Evolutionary conservation across 2,329 filamentous ascomycete genomes (phyloP).

Genomic region (Aspergillus ruber): DNA sequence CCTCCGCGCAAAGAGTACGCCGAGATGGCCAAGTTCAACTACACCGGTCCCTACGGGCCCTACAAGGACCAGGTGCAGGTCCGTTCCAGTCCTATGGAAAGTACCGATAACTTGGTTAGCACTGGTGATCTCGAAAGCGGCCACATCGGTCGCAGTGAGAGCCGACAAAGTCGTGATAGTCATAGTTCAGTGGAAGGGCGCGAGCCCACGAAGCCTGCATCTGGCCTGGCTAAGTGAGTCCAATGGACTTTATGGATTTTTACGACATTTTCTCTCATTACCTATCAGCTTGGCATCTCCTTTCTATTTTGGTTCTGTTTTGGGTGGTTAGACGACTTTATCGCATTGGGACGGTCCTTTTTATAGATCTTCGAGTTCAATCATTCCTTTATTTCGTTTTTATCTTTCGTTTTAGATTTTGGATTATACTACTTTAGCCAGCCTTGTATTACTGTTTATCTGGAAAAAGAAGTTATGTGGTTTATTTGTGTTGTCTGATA

Average conservation of each 20-base stretch:
- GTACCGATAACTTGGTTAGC: slow-evolving; percentile 29
- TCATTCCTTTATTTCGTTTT: too few species aligned
- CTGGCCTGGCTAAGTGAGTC: slow-evolving; percentile 28
- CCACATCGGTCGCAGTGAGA: slow-evolving; percentile 18
- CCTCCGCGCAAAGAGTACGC: slow-evolving; percentile 30
- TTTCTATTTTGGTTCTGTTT: background rate
- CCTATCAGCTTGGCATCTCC: background rate
- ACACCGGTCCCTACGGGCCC: slow-evolving; percentile 33
- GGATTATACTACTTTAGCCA: too few species aligned
- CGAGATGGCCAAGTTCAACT: slow-evolving; percentile 38
- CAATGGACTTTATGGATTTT: slow-evolving; percentile 2
- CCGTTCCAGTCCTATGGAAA: slow-evolving; percentile 20
- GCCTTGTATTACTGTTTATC: too few species aligned
- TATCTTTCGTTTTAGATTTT: too few species aligned
- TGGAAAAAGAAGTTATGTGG: too few species aligned
- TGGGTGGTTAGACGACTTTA: background rate
- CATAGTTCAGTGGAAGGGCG: slow-evolving; percentile 28
- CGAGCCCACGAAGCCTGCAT: slow-evolving; percentile 23
- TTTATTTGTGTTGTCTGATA: too few species aligned
- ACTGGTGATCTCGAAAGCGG: slow-evolving; percentile 20
- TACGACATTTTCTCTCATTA: background rate
- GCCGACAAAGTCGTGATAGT: slow-evolving; percentile 16
- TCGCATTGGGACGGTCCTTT: background rate
- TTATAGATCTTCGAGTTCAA: too few species aligned
- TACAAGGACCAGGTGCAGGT: slow-evolving; percentile 28